Evolutionary conservation across 2,329 filamentous ascomycete genomes (phyloP).

Genomic region (Pseudogymnoascus sp.): DNA sequence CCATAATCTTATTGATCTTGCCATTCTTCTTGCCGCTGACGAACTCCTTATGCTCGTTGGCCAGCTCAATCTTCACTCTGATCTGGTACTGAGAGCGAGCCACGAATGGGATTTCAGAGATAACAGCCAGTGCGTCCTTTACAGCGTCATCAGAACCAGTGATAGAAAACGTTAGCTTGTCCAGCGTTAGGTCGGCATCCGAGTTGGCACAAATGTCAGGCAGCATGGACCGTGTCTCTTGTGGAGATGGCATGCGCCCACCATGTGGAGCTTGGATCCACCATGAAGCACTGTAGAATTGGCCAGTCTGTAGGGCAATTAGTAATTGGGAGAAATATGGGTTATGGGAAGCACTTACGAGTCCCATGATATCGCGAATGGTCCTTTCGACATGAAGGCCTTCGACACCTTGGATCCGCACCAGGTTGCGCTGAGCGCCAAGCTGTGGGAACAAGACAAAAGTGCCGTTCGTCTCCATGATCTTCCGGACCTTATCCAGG

Average conservation of each 20-base stretch:
- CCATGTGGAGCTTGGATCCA: slow-evolving; percentile 76
- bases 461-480: slow-evolving; percentile 92
- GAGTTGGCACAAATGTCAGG: slow-evolving; percentile 95
- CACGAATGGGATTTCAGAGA: slow-evolving; percentile 85
- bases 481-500: slow-evolving; percentile 93
- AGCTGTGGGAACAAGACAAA: slow-evolving; percentile 88
- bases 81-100: slow-evolving; percentile 84
- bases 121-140: slow-evolving; percentile 88
- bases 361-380: slow-evolving; percentile 87
- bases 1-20: slow-evolving; percentile 99
- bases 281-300: slow-evolving; percentile 97
- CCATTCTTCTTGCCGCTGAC: slow-evolving; percentile 99
- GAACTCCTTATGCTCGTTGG: slow-evolving; percentile 99
- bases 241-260: slow-evolving; percentile 47
- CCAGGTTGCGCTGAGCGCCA: slow-evolving; percentile 72
- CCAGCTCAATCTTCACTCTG: slow-evolving; percentile 94
- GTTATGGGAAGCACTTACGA: slow-evolving; percentile 48
- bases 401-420: slow-evolving; percentile 88
- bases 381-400: slow-evolving; percentile 91
- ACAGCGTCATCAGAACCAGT: slow-evolving; percentile 95
- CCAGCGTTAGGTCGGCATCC: slow-evolving; percentile 87
- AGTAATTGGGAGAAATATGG: slow-evolving; percentile 11
- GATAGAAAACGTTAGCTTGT: slow-evolving; percentile 87
- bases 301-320: slow-evolving; percentile 58
- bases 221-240: slow-evolving; percentile 81